These are phyloP conservation scores for Colletotrichum caudatum DNA, from an alignment of 2,329 filamentous ascomycete genomes.

Conservation along the genomic window DNA sequence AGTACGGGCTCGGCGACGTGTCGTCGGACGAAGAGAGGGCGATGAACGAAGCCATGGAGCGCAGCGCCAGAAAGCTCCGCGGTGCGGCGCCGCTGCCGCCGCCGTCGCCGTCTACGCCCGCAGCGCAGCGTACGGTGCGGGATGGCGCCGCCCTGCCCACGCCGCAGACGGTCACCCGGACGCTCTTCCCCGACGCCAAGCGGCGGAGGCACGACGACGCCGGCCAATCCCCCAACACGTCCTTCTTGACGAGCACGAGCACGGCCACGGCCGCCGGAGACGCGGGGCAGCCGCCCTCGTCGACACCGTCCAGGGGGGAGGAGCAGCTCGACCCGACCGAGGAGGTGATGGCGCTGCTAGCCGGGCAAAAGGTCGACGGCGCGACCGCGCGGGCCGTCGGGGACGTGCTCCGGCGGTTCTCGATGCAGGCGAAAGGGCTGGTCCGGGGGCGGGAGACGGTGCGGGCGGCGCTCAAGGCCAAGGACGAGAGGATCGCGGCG, in stretches of 20 bases:
- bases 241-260: constrained; percentile 37
- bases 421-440: constrained; percentile 70
- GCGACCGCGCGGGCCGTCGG: constrained; percentile 54
- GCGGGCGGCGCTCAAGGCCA: constrained; percentile 70
- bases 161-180: constrained; percentile 52
- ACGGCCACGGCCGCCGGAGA: constrained; percentile 30
- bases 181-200: constrained; percentile 51
- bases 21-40: constrained; percentile 56
- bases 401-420: constrained; percentile 64
- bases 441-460: constrained; percentile 74
- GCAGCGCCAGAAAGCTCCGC: constrained; percentile 48
- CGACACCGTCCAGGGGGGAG: constrained; percentile 33
- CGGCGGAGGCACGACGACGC: constrained; percentile 50
- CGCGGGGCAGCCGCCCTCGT: constrained; percentile 31
- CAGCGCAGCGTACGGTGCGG: constrained; percentile 43
- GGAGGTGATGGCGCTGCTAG: constrained; percentile 64
- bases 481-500: constrained; percentile 62
- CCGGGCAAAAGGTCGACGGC: constrained; percentile 55
- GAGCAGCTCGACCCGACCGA: constrained; percentile 54
- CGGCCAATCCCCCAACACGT: constrained; percentile 24
- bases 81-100: not conserved
- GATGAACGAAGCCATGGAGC: constrained; percentile 52
- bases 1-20: constrained; percentile 48
- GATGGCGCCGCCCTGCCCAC: constrained; percentile 48
- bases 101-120: constrained; percentile 45